Conservation (phyloP, 345 rosid species). For the Populus deltoides region DNA sequence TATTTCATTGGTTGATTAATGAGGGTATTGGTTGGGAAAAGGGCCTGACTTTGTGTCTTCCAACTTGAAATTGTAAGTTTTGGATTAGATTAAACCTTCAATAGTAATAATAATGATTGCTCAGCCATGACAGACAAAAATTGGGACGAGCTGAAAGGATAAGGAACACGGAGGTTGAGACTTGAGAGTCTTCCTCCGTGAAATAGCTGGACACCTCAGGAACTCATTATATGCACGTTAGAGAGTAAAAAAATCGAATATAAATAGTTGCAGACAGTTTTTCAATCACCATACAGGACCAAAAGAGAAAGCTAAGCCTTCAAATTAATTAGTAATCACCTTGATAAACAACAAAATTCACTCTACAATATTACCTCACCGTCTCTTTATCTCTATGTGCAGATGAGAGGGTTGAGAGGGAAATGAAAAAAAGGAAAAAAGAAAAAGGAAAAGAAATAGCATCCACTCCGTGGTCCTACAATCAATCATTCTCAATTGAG, state of each 20-base stretch:
- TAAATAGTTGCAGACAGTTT: slow-evolving; percentile 7
- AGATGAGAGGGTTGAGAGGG: slow-evolving; percentile 15
- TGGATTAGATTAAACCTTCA: background rate
- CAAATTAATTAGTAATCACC: slow-evolving; percentile 14
- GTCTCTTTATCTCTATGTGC: slow-evolving; percentile 37
- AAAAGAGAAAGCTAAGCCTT: slow-evolving; percentile 3
- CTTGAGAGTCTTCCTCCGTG: slow-evolving; percentile 13
- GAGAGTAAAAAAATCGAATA: background rate
- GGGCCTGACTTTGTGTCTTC: slow-evolving; percentile 12
- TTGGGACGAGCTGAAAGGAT: background rate
- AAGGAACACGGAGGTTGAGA: background rate
- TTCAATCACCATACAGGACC: slow-evolving; percentile 19
- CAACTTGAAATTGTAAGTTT: slow-evolving; percentile 4
- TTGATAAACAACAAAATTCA: slow-evolving; percentile 8
- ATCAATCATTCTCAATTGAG: background rate
- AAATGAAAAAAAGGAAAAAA: background rate
- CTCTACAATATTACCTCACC: slow-evolving; percentile 24
- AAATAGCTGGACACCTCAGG: slow-evolving; percentile 16
- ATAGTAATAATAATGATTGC: background rate
- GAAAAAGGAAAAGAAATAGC: background rate
- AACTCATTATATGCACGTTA: background rate
- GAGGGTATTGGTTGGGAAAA: slow-evolving; percentile 1
- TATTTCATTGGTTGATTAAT: background rate
- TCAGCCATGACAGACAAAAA: background rate
- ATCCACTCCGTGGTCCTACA: background rate